A percentile compares a stretch with the other conserved stretches of the same genome.
Conservation (phyloP, 495 filamentous ascomycete species). For the Barbatosphaeria neglecta region DNA sequence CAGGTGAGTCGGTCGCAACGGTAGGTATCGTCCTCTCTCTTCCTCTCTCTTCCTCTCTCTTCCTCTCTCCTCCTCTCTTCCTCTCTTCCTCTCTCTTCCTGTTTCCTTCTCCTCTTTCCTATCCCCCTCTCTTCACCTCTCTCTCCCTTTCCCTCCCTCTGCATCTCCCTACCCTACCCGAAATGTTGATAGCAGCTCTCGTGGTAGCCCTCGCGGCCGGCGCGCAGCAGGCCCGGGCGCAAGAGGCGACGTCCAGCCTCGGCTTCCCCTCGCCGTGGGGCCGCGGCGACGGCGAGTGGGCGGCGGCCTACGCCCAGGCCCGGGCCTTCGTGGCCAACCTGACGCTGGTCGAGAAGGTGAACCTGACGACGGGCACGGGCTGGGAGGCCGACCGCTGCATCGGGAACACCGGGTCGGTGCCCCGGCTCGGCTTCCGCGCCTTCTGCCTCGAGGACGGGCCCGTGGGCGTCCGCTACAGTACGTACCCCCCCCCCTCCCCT, state of each 20-base stretch:
- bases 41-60: too few species aligned
- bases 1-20: too few species aligned
- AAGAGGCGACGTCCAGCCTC: slow-evolving; percentile 28
- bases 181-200: not conserved
- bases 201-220: not conserved
- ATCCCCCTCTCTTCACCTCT: not conserved
- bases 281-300: slow-evolving; percentile 55
- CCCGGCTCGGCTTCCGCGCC: slow-evolving; percentile 30
- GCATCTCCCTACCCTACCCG: not conserved
- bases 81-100: not conserved
- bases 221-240: slow-evolving; percentile 10
- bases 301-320: slow-evolving; percentile 67
- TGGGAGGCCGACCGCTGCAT: slow-evolving; percentile 66
- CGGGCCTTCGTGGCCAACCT: slow-evolving; percentile 59
- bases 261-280: slow-evolving; percentile 70
- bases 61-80: too few species aligned
- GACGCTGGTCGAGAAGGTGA: slow-evolving; percentile 78
- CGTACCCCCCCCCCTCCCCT: slow-evolving; percentile 1
- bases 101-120: not conserved
- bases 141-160: not conserved
- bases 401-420: slow-evolving; percentile 53
- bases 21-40: too few species aligned
- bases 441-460: slow-evolving; percentile 41
- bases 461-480: slow-evolving; percentile 32
- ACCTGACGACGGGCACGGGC: slow-evolving; percentile 66